These are phyloP conservation scores for Gloeophyllum trabeum DNA, from an alignment of 768 basidiomycete species.

Conservation along the genomic window DNA sequence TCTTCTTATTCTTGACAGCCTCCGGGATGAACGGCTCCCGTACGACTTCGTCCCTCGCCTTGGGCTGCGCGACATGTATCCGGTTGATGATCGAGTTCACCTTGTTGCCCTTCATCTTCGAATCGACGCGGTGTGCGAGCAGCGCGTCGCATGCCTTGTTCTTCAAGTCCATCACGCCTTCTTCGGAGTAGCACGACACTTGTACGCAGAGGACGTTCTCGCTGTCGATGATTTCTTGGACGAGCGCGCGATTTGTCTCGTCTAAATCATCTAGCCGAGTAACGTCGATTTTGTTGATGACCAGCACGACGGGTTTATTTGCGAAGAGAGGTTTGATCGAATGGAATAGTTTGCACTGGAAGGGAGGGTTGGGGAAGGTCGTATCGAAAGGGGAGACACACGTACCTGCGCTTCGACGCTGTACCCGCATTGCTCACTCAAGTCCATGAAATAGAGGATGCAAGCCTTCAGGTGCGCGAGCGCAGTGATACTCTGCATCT, in stretches of 20 bases:
- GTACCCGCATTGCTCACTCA: slow-evolving; percentile 97
- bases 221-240: slow-evolving; percentile 75
- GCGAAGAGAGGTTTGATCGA: slow-evolving; percentile 97
- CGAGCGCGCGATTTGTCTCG: slow-evolving; percentile 62
- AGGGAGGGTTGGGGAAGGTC: slow-evolving; percentile 1
- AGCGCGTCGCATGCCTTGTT: slow-evolving; percentile 93
- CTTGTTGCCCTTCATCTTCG: slow-evolving; percentile 88
- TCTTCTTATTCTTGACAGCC: slow-evolving; percentile 57
- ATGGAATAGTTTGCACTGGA: slow-evolving; percentile 94
- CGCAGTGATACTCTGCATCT: slow-evolving; percentile 99
- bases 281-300: slow-evolving; percentile 97
- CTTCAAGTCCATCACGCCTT: slow-evolving; percentile 95
- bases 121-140: slow-evolving; percentile 88
- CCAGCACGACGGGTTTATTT: slow-evolving; percentile 87
- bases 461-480: slow-evolving; percentile 92
- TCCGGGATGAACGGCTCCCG: slow-evolving; percentile 89
- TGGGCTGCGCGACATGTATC: slow-evolving; percentile 91
- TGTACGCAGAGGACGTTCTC: slow-evolving; percentile 70
- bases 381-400: slow-evolving; percentile 4
- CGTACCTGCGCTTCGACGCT: slow-evolving; percentile 89
- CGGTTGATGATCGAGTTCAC: slow-evolving; percentile 90
- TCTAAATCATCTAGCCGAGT: slow-evolving; percentile 77
- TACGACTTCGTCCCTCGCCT: slow-evolving; percentile 81
- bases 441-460: slow-evolving; percentile 97
- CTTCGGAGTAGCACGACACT: slow-evolving; percentile 91